Evolutionary conservation across 176 grass and related monocot species (phyloP), one percentile per base, ranked within the genome.

Genomic region (Carex pumila): DNA sequence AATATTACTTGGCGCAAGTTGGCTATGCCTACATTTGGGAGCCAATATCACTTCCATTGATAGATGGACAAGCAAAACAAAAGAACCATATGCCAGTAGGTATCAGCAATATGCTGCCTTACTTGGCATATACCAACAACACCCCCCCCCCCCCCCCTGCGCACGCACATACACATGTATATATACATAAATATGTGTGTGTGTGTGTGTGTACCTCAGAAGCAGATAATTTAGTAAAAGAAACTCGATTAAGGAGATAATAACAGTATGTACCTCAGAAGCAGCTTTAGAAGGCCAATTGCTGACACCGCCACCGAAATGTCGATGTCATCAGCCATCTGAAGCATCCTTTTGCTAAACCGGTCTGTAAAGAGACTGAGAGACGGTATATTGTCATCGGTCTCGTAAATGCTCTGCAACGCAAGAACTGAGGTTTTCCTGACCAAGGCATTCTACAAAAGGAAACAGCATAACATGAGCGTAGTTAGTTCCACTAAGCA

Each of bases 261-360:
- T 82, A 66, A 53, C 36, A 68, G 7, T 19, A 67, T 36, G 86
- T 80, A 95, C 96, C 96, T 94, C 49, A 98, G 75, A 83, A 98
- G 86, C 82, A 93, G 91, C 71, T 98, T 98, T 84, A 98, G 85
- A 19, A 98, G 89, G 59, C 96, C 96, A 87, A 98, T 98, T 81
- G 96, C 92, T 86, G 96, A 91, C 52, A 98, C 96, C 54, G 96
- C 91, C 82, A 98, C 96, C 80, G 93, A 90, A 90, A 98, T 93
- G 89, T 98, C 95, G 60, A 98, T 89, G 67, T 98, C 95, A 88
- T 98, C 95, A 83, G 95, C 95, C 91, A 98, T 93, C 80, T 98
- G 87, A 82, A 98, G 94, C 92, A 98, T 98, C 84, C 95, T 93
- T 59, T 77, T 85, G 75, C 94, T 94, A 86, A 98, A 98, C 64